Percentiles rank a stretch among this genome's conserved stretches.
phyloP scores from a whole-genome alignment of 306 rosid species.

The Cicer yamashitae region DNA sequence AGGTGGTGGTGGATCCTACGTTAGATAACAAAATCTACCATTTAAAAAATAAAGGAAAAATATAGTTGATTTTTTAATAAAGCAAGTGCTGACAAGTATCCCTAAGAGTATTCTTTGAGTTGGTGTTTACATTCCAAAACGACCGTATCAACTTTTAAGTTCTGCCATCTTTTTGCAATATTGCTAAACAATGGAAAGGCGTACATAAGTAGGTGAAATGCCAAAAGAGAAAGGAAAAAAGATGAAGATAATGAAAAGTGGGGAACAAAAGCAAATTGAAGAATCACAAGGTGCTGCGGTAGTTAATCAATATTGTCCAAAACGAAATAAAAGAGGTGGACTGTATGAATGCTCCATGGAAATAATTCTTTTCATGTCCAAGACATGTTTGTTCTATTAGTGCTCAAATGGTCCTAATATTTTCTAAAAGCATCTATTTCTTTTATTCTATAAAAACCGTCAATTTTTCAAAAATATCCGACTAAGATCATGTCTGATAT shows the following conservation, averaged over 20 bases:
- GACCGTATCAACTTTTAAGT: too few species aligned
- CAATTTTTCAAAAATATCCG: too few species aligned
- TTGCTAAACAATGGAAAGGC: too few species aligned
- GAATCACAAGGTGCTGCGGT: slow-evolving; percentile 49
- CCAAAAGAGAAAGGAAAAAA: slow-evolving; percentile 44
- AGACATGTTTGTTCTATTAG: slow-evolving; percentile 56
- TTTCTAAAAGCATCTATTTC: slow-evolving; percentile 46
- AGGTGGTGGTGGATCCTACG: too few species aligned
- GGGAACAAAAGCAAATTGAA: slow-evolving; percentile 49
- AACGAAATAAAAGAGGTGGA: slow-evolving; percentile 31
- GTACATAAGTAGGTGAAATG: neutral
- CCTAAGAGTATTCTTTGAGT: too few species aligned
- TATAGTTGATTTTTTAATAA: too few species aligned
- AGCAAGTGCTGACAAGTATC: too few species aligned
- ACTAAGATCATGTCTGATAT: too few species aligned
- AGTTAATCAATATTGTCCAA: slow-evolving; percentile 33
- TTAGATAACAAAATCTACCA: too few species aligned
- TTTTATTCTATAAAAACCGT: slow-evolving; percentile 35
- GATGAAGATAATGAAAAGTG: slow-evolving; percentile 24
- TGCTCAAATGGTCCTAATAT: slow-evolving; percentile 59
- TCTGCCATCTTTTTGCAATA: too few species aligned
- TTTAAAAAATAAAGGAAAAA: too few species aligned
- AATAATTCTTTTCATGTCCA: slow-evolving; percentile 50
- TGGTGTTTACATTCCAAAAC: too few species aligned
- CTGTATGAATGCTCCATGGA: neutral